Evolutionary conservation across 1,139 yeast species (phyloP).

Genomic region (Geotrichum cucujoidarum): DNA sequence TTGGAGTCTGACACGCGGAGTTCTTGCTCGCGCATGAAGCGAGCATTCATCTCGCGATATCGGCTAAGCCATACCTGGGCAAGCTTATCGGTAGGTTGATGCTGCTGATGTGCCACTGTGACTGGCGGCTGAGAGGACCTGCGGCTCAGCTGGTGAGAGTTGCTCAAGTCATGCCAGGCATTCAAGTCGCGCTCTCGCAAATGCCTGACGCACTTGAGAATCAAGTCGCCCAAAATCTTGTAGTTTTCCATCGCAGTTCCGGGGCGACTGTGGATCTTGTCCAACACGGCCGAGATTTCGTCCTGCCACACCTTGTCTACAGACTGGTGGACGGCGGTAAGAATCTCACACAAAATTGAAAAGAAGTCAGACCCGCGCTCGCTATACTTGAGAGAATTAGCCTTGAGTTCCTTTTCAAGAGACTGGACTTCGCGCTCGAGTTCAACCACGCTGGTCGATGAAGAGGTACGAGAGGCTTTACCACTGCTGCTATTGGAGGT

Average conservation of each 20-base stretch:
- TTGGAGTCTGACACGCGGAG: constrained; percentile 23
- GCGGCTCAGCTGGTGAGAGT: neutral
- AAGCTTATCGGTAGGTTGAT: constrained; percentile 12
- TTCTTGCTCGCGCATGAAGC: constrained; percentile 24
- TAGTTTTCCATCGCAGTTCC: constrained; percentile 11
- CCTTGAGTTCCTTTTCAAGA: constrained; percentile 7
- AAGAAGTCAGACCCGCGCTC: constrained; percentile 15
- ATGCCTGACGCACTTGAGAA: constrained; percentile 11
- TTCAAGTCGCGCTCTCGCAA: constrained; percentile 1
- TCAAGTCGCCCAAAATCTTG: constrained; percentile 7
- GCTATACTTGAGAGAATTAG: constrained; percentile 10
- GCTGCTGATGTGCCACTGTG: constrained; percentile 5
- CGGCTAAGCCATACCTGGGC: constrained; percentile 19
- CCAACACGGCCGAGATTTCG: constrained; percentile 5
- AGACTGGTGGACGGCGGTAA: neutral
- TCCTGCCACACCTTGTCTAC: constrained; percentile 13
- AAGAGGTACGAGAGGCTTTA: neutral
- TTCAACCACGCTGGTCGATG: constrained; percentile 12
- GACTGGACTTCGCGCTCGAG: constrained; percentile 15
- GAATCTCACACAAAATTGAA: constrained; percentile 11
- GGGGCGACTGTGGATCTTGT: constrained; percentile 7
- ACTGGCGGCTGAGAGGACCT: neutral
- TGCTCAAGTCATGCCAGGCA: neutral
- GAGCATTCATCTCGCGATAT: constrained; percentile 25
- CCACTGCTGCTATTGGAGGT: neutral